Percentiles rank a stretch among this genome's conserved stretches.
phyloP scores from a whole-genome alignment of 352 stramenopile genomes.

The Pythium guiyangense region DNA sequence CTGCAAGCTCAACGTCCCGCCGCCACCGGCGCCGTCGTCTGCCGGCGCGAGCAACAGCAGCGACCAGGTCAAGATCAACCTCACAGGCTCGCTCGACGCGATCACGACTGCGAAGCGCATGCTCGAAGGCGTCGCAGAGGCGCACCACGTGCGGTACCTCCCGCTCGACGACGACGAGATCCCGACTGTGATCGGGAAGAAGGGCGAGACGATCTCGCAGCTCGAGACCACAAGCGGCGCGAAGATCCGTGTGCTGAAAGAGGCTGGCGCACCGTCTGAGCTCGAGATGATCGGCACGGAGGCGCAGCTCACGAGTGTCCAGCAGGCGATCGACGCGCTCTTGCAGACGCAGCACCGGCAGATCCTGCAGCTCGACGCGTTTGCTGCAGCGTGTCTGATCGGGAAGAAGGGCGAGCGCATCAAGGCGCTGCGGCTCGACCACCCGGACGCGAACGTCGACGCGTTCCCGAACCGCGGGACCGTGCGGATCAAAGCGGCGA shows the following conservation, averaged over 20 bases:
- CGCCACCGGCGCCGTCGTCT: conserved; percentile 19
- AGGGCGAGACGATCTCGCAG: conserved; percentile 69
- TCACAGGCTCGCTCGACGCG: conserved; percentile 51
- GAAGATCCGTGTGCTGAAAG: conserved; percentile 52
- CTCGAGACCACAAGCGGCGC: conserved; percentile 61
- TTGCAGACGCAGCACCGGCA: conserved; percentile 76
- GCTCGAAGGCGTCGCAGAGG: conserved; percentile 57
- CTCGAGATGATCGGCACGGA: conserved; percentile 72
- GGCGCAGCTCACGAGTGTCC: conserved; percentile 50
- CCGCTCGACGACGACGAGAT: conserved; percentile 76
- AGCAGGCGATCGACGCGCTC: conserved; percentile 49
- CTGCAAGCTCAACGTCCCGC: conserved; percentile 56
- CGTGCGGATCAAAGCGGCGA: conserved; percentile 63
- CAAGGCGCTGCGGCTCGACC: conserved; percentile 53
- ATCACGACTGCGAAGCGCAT: conserved; percentile 58
- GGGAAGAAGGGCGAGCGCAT: conserved; percentile 82
- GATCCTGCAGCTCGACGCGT: conserved; percentile 69
- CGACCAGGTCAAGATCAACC: conserved; percentile 59
- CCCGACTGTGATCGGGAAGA: conserved; percentile 71
- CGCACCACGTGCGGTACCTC: conserved; percentile 57
- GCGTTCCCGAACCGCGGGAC: conserved; percentile 65
- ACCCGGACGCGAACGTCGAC: conserved; percentile 62
- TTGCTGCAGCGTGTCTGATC: conserved; percentile 67
- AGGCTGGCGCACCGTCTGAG: conserved; percentile 37
- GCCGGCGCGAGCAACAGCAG: conserved; percentile 14